A percentile compares a stretch with the other conserved stretches of the same genome.
phyloP scores from a whole-genome alignment of 208 protist species.

The Trypanosoma grayi region DNA sequence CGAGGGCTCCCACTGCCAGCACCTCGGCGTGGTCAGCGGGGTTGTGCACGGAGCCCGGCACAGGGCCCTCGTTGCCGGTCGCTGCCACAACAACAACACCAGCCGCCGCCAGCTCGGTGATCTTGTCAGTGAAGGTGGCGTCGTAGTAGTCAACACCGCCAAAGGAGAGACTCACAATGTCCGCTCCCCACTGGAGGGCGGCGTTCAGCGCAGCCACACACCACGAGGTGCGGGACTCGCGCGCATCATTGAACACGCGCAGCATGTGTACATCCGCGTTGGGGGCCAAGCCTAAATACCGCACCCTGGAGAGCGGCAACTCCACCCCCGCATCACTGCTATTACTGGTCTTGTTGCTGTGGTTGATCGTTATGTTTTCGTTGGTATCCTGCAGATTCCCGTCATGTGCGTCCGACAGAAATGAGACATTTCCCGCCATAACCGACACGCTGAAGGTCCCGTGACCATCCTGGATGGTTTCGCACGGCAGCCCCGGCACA shows the following conservation, averaged over 20 bases:
- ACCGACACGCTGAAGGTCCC: slow-evolving; percentile 97
- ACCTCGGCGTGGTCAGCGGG: slow-evolving; percentile 95
- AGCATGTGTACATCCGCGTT: slow-evolving; percentile 89
- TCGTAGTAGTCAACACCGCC: slow-evolving; percentile 96
- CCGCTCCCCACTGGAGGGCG: slow-evolving; percentile 28
- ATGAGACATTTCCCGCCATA: slow-evolving; percentile 63
- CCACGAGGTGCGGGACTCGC: slow-evolving; percentile 89
- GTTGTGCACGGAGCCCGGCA: slow-evolving; percentile 95
- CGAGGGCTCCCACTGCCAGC: slow-evolving; percentile 91
- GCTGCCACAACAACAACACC: slow-evolving; percentile 95
- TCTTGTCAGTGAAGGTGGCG: slow-evolving; percentile 88
- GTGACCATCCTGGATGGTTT: slow-evolving; percentile 89
- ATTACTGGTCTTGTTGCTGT: neutral
- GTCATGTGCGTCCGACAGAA: neutral
- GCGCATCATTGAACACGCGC: slow-evolving; percentile 92
- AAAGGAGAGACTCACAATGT: slow-evolving; percentile 97
- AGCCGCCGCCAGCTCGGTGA: slow-evolving; percentile 72
- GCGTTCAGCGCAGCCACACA: slow-evolving; percentile 92
- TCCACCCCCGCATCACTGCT: neutral
- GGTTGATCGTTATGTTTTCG: neutral
- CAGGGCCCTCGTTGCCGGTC: slow-evolving; percentile 96
- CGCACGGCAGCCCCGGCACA: slow-evolving; percentile 52
- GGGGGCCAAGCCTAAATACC: slow-evolving; percentile 90
- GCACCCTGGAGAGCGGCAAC: slow-evolving; percentile 9
- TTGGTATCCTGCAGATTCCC: neutral